These are phyloP conservation scores for Flammula alnicola DNA, from an alignment of 1,284 basidiomycete species.

Conservation along the genomic window DNA sequence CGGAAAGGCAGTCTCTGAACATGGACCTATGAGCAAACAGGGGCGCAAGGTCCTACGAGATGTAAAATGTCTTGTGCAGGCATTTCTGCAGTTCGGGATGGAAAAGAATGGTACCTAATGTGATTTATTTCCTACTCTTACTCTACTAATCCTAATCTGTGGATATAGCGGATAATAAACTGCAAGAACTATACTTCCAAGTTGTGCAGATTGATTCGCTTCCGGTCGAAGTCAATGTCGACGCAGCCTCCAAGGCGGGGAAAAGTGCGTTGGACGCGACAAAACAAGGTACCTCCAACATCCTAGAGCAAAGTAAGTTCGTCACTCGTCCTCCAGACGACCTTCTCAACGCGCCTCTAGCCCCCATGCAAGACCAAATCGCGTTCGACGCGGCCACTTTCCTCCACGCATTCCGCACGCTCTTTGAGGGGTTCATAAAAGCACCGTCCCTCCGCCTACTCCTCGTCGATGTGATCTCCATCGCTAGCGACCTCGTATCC, in stretches of 20 bases:
- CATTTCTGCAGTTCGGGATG: slow-evolving; percentile 43
- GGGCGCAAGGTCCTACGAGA: slow-evolving; percentile 39
- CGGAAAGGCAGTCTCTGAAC: slow-evolving; percentile 12
- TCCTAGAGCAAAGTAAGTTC: slow-evolving; percentile 27
- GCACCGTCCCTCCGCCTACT: slow-evolving; percentile 51
- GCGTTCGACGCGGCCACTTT: slow-evolving; percentile 39
- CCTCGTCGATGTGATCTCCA: slow-evolving; percentile 41
- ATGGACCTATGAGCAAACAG: slow-evolving; percentile 37
- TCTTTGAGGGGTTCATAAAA: slow-evolving; percentile 42
- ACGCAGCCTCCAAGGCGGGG: slow-evolving; percentile 15
- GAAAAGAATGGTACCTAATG: slow-evolving; percentile 53
- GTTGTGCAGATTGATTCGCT: slow-evolving; percentile 29
- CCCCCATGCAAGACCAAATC: slow-evolving; percentile 38
- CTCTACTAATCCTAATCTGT: slow-evolving; percentile 1
- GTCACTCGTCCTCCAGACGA: not conserved
- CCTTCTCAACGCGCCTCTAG: slow-evolving; percentile 12
- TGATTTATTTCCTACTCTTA: not conserved
- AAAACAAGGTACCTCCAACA: slow-evolving; percentile 17
- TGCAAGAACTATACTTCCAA: slow-evolving; percentile 49
- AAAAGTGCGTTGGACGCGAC: slow-evolving; percentile 29
- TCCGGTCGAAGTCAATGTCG: slow-evolving; percentile 22
- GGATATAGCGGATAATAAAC: slow-evolving; percentile 45
- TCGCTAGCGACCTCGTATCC: slow-evolving; percentile 42
- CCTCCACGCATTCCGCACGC: slow-evolving; percentile 35
- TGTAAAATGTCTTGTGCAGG: slow-evolving; percentile 40